Evolutionary conservation across 2,329 filamentous ascomycete genomes (phyloP).

Genomic region (Pyrenochaeta sp.): DNA sequence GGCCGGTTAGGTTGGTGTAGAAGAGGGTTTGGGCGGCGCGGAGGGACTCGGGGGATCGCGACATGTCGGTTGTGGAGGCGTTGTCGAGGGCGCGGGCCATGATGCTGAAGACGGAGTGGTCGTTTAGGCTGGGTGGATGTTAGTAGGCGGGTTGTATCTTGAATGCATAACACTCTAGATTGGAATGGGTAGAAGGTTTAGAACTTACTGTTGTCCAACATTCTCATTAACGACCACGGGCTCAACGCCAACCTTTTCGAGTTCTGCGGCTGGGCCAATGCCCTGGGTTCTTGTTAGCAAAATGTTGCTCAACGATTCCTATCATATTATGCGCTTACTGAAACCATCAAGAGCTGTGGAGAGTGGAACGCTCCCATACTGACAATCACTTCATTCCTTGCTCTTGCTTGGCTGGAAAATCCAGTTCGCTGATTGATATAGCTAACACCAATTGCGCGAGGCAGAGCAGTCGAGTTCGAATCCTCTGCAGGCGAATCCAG

Average conservation of each 20-base stretch:
- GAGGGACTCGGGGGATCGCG: slow-evolving; percentile 26
- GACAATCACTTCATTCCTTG: slow-evolving; percentile 36
- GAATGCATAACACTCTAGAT: too few relatives aligned
- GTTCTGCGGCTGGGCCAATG: slow-evolving; percentile 38
- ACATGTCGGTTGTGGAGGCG: slow-evolving; percentile 33
- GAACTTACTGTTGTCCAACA: slow-evolving; percentile 31
- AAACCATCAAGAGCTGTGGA: slow-evolving; percentile 52
- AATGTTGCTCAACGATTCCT: too few relatives aligned
- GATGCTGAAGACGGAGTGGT: slow-evolving; percentile 35
- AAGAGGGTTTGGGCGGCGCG: slow-evolving; percentile 34
- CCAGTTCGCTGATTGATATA: slow-evolving; percentile 36
- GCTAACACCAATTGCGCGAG: slow-evolving; percentile 33
- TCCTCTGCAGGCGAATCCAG: slow-evolving; percentile 15
- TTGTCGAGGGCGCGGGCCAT: slow-evolving; percentile 32
- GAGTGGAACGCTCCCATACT: slow-evolving; percentile 44
- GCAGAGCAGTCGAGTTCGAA: slow-evolving; percentile 10
- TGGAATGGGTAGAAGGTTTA: neutral
- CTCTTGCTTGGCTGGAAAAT: slow-evolving; percentile 34
- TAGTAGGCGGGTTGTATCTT: neutral
- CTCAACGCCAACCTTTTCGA: slow-evolving; percentile 31
- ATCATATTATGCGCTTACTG: slow-evolving; percentile 39
- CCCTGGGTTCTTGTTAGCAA: slow-evolving; percentile 35
- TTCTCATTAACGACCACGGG: slow-evolving; percentile 39
- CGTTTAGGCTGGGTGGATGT: slow-evolving; percentile 14
- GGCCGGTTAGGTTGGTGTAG: slow-evolving; percentile 37